Conservation (phyloP, 208 protist genomes). For the Wallacemonas collosoma region DNA sequence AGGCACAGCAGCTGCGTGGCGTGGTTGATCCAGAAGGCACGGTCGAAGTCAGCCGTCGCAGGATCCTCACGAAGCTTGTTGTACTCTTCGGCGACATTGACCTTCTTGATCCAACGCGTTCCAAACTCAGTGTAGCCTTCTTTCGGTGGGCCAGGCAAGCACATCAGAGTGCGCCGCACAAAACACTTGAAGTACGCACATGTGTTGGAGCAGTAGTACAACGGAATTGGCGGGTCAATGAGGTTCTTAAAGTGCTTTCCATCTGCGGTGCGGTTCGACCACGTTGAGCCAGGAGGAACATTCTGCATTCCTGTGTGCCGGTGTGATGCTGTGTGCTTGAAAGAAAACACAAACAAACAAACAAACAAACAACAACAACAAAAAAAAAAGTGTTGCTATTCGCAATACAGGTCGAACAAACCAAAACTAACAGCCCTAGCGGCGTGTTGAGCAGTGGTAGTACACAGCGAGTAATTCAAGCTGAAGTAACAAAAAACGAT, state of each 20-base stretch:
- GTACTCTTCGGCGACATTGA: constrained; percentile 34
- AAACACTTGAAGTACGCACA: constrained; percentile 2
- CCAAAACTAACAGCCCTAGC: too few species aligned
- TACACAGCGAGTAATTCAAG: too few species aligned
- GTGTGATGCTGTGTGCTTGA: too few species aligned
- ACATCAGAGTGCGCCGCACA: not conserved
- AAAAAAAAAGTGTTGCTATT: constrained; percentile 5
- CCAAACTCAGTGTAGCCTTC: constrained; percentile 51
- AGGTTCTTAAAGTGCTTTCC: constrained; percentile 64
- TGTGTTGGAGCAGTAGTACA: not conserved
- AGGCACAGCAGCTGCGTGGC: constrained; percentile 76
- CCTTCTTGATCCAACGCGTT: constrained; percentile 31
- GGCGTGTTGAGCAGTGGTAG: too few species aligned
- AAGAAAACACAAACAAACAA: not conserved
- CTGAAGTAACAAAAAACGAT: too few species aligned
- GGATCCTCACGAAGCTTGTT: constrained; percentile 18
- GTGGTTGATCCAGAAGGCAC: constrained; percentile 83
- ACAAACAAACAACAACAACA: not conserved
- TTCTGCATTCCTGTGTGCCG: not conserved
- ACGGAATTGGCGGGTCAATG: constrained; percentile 12
- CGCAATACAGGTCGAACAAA: too few species aligned
- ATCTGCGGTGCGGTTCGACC: constrained; percentile 53
- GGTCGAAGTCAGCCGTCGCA: constrained; percentile 20
- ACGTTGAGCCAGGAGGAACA: constrained; percentile 31
- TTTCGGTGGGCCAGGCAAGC: constrained; percentile 21